Conservation (phyloP, 2,329 filamentous ascomycete genomes). For the Ascochyta koolunga region DNA sequence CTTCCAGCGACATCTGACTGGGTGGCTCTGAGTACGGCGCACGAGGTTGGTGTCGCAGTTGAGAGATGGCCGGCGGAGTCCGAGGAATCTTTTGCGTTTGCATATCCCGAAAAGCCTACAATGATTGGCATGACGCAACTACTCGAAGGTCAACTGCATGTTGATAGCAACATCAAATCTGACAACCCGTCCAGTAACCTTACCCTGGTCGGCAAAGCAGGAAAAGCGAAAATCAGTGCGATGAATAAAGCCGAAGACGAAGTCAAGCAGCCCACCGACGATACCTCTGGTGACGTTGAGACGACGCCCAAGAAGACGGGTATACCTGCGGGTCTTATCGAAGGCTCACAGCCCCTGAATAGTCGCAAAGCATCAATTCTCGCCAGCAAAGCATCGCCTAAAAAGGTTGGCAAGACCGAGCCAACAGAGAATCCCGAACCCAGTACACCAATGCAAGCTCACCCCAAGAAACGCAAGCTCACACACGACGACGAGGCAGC, state of each 20-base stretch:
- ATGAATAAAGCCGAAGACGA: conserved; percentile 31
- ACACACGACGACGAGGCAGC: conserved; percentile 39
- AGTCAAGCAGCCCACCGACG: conserved; percentile 13
- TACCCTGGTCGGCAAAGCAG: conserved; percentile 32
- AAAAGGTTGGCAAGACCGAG: conserved; percentile 19
- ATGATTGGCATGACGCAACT: conserved; percentile 65
- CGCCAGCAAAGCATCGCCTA: conserved; percentile 28
- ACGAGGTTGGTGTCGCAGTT: conserved; percentile 80
- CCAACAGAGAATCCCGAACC: not conserved
- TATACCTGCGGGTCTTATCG: conserved; percentile 50
- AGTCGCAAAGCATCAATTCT: conserved; percentile 32
- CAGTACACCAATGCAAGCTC: conserved; percentile 19
- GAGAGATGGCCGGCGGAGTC: conserved; percentile 68
- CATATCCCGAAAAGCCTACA: conserved; percentile 53
- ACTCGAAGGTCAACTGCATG: conserved; percentile 61
- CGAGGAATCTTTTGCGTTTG: conserved; percentile 71
- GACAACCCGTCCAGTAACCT: conserved; percentile 36
- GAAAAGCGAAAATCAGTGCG: conserved; percentile 33
- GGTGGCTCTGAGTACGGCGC: conserved; percentile 68
- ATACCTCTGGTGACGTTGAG: conserved; percentile 9
- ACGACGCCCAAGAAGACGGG: conserved; percentile 39
- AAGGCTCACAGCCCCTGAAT: conserved; percentile 43
- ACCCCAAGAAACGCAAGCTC: conserved; percentile 40
- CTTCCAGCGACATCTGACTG: conserved; percentile 69
- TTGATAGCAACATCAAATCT: conserved; percentile 49